Conservation (phyloP, 2,329 filamentous ascomycete species). For the Trichoderma sp. region DNA sequence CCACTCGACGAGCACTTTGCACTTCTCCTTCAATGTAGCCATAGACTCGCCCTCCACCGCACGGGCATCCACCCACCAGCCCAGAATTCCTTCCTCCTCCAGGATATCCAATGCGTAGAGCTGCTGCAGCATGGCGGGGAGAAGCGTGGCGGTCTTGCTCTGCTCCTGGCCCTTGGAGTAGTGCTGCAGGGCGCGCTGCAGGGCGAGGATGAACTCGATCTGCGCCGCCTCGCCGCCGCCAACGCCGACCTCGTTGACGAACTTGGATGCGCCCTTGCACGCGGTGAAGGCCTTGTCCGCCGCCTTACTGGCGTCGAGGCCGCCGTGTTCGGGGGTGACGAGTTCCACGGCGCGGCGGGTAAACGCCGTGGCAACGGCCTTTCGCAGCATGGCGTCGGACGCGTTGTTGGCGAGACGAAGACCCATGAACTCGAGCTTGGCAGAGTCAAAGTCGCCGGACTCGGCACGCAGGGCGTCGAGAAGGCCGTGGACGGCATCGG, state of each 20-base stretch:
- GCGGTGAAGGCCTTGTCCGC: constrained; percentile 59
- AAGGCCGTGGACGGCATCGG: constrained; percentile 82
- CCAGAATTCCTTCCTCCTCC: constrained; percentile 82
- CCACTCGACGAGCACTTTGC: constrained; percentile 78
- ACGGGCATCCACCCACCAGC: constrained; percentile 79
- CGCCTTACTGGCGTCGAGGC: constrained; percentile 60
- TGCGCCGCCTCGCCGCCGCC: constrained; percentile 71
- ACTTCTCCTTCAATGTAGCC: constrained; percentile 67
- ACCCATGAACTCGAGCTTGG: constrained; percentile 87
- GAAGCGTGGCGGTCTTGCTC: constrained; percentile 54
- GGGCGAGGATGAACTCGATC: constrained; percentile 75
- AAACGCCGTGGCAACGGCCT: constrained; percentile 81
- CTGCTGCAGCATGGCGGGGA: constrained; percentile 78
- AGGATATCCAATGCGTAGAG: constrained; percentile 80
- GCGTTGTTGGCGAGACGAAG: constrained; percentile 90
- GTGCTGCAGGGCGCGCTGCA: constrained; percentile 75
- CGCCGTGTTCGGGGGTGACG: constrained; percentile 46
- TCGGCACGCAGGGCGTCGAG: constrained; percentile 77
- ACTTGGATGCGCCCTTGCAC: constrained; percentile 51
- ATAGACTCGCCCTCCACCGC: constrained; percentile 66
- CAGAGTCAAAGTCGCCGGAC: constrained; percentile 72
- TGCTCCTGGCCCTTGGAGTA: constrained; percentile 54
- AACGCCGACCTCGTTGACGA: constrained; percentile 58
- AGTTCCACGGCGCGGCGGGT: constrained; percentile 77
- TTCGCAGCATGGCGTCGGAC: constrained; percentile 81